Percentiles rank a stretch among this genome's conserved stretches.
These are phyloP conservation scores for Chaetomium strumarium DNA, from an alignment of 2,329 filamentous ascomycete species.

Conservation along the genomic window DNA sequence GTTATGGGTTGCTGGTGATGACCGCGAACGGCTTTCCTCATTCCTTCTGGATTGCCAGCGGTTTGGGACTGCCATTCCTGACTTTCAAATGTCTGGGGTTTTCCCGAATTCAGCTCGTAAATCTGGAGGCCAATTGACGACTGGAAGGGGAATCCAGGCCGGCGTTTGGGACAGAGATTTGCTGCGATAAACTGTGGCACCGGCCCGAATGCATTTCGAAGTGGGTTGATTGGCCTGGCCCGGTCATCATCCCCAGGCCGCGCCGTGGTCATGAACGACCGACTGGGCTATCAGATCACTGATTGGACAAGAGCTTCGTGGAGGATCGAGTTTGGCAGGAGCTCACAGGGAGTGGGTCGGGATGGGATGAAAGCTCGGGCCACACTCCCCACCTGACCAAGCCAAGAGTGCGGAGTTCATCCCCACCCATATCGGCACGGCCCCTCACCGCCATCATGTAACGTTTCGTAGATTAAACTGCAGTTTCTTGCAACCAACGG, in stretches of 20 bases:
- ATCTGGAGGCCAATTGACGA: background rate
- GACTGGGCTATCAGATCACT: background rate
- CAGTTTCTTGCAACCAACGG: background rate
- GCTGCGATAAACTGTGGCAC: background rate
- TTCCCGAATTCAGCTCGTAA: no score
- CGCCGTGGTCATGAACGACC: background rate
- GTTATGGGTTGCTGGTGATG: no score
- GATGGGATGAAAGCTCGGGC: slow-evolving; percentile 10
- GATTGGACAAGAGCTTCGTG: slow-evolving; percentile 9
- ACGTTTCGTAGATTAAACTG: slow-evolving; percentile 6
- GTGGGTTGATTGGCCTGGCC: slow-evolving; percentile 8
- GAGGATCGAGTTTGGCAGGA: slow-evolving; percentile 21
- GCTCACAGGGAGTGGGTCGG: slow-evolving; percentile 1
- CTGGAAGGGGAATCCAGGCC: background rate
- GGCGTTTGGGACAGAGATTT: background rate
- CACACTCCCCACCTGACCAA: slow-evolving; percentile 3
- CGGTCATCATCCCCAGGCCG: background rate
- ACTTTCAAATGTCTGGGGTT: background rate
- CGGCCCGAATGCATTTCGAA: slow-evolving; percentile 12
- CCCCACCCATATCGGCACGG: background rate
- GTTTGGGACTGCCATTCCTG: background rate
- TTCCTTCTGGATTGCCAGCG: no score
- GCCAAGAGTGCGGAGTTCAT: background rate
- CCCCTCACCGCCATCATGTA: slow-evolving; percentile 2
- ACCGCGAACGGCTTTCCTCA: background rate